Conservation (phyloP, 345 rosid species). For the Microthlaspi erraticum region DNA sequence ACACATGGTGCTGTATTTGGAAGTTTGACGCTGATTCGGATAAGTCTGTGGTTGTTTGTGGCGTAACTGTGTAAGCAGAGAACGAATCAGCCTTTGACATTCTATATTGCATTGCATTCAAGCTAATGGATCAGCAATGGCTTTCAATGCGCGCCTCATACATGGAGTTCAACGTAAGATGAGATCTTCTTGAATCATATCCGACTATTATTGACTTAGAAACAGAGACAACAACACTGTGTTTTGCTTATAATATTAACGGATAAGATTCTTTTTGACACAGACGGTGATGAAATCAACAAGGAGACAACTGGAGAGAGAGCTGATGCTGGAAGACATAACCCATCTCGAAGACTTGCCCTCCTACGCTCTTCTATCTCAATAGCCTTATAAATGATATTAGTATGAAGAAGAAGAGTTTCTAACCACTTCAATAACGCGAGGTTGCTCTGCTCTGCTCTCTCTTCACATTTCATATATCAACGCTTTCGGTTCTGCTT, state of each 20-base stretch:
- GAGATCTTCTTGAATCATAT: background rate
- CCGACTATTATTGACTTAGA: background rate
- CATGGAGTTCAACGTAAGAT: conserved; percentile 96
- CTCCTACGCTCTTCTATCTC: conserved; percentile 66
- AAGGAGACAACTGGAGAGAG: conserved; percentile 90
- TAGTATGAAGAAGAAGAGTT: conserved; percentile 31
- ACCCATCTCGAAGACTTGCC: conserved; percentile 83
- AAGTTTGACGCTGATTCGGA: background rate
- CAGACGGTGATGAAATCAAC: conserved; percentile 88
- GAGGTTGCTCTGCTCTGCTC: conserved; percentile 28
- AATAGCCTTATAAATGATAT: conserved; percentile 29
- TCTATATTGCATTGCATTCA: conserved; percentile 95
- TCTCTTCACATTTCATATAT: conserved; percentile 5
- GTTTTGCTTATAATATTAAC: background rate
- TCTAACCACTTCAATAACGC: conserved; percentile 35
- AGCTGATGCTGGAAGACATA: conserved; percentile 79
- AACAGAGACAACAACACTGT: background rate
- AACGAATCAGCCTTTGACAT: conserved; percentile 92
- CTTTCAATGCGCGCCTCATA: conserved; percentile 95
- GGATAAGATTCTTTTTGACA: background rate
- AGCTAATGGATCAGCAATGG: conserved; percentile 98
- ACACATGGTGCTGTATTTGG: conserved; percentile 1
- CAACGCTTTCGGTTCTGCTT: background rate
- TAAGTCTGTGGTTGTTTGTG: conserved; percentile 17
- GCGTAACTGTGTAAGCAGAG: conserved; percentile 55